A percentile compares a stretch with the other conserved stretches of the same genome.
Conservation (phyloP, 345 rosid species). For the Viola odorata region DNA sequence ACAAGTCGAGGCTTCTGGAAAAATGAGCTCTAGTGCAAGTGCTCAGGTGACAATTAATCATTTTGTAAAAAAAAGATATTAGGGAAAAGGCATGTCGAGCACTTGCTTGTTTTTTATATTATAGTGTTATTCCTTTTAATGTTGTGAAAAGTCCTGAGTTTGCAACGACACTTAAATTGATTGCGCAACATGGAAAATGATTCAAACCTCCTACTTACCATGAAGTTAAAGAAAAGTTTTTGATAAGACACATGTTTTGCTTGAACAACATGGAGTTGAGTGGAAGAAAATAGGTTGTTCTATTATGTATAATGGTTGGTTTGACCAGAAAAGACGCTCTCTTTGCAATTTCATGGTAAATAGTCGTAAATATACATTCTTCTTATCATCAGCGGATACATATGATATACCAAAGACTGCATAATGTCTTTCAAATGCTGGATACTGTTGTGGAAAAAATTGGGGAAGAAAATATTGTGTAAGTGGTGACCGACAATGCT, state of each 20-base stretch:
- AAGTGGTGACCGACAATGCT: constrained; percentile 9
- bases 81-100: background rate
- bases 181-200: too few species aligned
- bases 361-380: constrained; percentile 1
- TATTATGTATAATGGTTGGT: constrained; percentile 2
- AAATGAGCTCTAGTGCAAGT: background rate
- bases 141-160: background rate
- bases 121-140: constrained; percentile 3
- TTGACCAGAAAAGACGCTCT: background rate
- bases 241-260: too few species aligned
- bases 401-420: background rate
- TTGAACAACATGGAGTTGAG: too few species aligned
- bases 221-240: too few species aligned
- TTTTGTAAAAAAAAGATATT: background rate
- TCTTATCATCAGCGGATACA: constrained; percentile 4
- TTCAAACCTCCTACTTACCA: too few species aligned
- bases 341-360: constrained; percentile 8
- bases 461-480: constrained; percentile 1
- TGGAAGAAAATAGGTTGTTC: too few species aligned
- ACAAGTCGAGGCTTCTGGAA: too few species aligned
- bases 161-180: too few species aligned
- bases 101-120: background rate
- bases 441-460: too few species aligned
- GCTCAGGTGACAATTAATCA: background rate
- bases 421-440: too few species aligned